phyloP scores from a whole-genome alignment of 2,329 filamentous ascomycete species.

The Emericellopsis cladophorae region DNA sequence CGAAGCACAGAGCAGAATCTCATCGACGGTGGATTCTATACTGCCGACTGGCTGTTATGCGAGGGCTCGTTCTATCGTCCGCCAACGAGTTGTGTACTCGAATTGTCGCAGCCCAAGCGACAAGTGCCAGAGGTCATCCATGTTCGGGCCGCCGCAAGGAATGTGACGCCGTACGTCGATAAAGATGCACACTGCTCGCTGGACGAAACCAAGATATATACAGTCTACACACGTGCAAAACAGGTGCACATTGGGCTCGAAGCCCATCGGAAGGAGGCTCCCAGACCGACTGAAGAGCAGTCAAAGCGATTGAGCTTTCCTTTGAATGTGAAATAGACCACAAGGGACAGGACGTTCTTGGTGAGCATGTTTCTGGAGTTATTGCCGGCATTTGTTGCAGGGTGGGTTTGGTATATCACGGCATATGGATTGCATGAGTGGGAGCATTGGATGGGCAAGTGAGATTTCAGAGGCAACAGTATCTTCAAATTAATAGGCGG shows the following conservation, averaged over 20 bases:
- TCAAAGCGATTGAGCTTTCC: neutral
- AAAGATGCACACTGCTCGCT: neutral
- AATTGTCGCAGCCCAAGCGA: conserved; percentile 8
- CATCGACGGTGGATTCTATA: conserved; percentile 58
- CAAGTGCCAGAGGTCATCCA: conserved; percentile 1
- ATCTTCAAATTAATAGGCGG: no score
- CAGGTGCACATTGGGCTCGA: conserved; percentile 1
- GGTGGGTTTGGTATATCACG: no score
- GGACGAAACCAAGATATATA: neutral
- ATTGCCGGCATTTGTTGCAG: no score
- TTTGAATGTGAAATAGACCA: no score
- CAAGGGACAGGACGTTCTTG: no score
- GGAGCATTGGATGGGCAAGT: no score
- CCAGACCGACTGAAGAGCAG: neutral
- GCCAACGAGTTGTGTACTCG: conserved; percentile 21
- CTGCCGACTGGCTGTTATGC: conserved; percentile 23
- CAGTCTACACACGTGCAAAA: neutral
- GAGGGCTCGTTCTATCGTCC: conserved; percentile 18
- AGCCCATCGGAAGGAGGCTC: neutral
- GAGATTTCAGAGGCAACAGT: no score
- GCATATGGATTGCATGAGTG: no score
- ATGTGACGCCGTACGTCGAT: neutral
- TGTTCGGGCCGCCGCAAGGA: neutral
- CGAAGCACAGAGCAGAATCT: conserved; percentile 47
- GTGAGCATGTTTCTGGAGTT: no score